Evolutionary conservation across 305 asterid species (phyloP).

Genomic region (Solanum aculeatissimum): DNA sequence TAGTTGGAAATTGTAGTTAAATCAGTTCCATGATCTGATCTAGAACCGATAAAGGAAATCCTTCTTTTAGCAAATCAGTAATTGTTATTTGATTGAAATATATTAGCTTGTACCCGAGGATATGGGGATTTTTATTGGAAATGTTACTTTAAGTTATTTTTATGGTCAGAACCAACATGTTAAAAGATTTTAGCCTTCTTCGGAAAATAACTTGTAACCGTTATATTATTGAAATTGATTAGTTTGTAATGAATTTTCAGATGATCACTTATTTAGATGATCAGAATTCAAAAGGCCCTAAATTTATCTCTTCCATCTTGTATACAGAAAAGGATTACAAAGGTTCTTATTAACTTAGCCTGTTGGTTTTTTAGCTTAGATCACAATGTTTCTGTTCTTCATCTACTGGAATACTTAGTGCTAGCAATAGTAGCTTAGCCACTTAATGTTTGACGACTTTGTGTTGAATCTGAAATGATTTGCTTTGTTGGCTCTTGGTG

Average conservation of each 20-base stretch:
- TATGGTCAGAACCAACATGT: neutral
- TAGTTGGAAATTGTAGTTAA: neutral
- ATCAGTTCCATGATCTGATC: neutral
- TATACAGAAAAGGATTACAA: neutral
- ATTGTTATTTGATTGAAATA: neutral
- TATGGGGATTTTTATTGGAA: neutral
- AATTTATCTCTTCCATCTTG: neutral
- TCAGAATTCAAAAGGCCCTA: neutral
- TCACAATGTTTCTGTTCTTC: neutral
- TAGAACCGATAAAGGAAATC: neutral
- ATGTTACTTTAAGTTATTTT: neutral
- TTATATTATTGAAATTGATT: neutral
- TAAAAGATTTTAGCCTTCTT: neutral
- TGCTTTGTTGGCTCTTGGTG: conserved; percentile 6
- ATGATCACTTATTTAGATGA: neutral
- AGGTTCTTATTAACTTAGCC: neutral
- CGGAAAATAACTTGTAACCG: neutral
- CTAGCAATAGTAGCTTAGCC: neutral
- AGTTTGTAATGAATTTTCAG: neutral
- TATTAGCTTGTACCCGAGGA: neutral
- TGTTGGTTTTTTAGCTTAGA: neutral
- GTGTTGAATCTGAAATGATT: neutral
- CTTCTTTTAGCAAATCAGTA: neutral
- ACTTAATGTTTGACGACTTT: neutral
- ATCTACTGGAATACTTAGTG: neutral